phyloP scores from a whole-genome alignment of 495 filamentous ascomycete species.

The Penicillium malachiteum region DNA sequence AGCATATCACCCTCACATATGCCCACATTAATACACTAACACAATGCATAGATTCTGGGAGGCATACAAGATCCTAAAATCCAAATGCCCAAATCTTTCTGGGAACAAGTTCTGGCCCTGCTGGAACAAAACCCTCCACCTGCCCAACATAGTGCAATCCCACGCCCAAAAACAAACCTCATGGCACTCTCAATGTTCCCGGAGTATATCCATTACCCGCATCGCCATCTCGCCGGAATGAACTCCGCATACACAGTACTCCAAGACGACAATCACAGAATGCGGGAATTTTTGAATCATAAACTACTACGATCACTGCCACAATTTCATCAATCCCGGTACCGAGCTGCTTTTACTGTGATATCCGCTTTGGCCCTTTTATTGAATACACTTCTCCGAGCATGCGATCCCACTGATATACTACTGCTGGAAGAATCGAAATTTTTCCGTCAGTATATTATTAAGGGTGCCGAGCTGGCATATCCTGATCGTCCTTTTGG shows the following conservation, averaged over 20 bases:
- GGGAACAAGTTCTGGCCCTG: conserved; percentile 12
- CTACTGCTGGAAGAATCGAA: conserved; percentile 15
- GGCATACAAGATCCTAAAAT: conserved; percentile 30
- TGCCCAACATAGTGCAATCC: not conserved
- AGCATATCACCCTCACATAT: not conserved
- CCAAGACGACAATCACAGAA: conserved; percentile 9
- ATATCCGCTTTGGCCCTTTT: conserved; percentile 24
- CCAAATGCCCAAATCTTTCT: conserved; percentile 22
- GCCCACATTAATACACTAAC: not conserved
- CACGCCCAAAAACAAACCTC: conserved; percentile 11
- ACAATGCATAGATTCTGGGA: conserved; percentile 31
- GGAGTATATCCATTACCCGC: conserved; percentile 19
- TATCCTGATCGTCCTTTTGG: conserved; percentile 17
- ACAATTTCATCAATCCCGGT: conserved; percentile 15
- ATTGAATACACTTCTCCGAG: conserved; percentile 28
- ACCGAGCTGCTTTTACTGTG: conserved; percentile 24
- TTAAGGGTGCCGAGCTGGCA: conserved; percentile 10
- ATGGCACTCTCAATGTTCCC: conserved; percentile 21
- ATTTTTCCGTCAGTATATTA: conserved; percentile 20
- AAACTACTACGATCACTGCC: not conserved
- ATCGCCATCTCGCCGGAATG: conserved; percentile 21
- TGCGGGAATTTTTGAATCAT: conserved; percentile 12
- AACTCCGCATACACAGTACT: conserved; percentile 16
- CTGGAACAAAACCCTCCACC: conserved; percentile 2
- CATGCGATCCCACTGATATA: conserved; percentile 18